Evolutionary conservation across 768 basidiomycete genomes (phyloP), one percentile per base, ranked within the genome.

Genomic region (Omphalotus guepiniiformis): DNA sequence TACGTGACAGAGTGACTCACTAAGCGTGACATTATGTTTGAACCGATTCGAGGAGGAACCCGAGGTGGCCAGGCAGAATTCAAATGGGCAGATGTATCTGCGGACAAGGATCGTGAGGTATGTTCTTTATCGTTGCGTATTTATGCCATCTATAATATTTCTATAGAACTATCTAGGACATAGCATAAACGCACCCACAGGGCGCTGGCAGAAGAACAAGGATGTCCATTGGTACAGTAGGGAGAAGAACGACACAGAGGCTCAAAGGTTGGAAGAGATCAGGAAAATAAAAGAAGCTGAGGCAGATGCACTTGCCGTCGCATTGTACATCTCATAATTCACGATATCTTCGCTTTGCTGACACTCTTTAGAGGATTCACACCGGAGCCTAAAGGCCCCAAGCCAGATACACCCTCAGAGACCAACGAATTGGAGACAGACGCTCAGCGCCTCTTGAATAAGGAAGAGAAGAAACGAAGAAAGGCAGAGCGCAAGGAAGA

Each of bases 121-220:
- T 42, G 68, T 55, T 37, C 34, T 27, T 28, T 23, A 27, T 21
- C 32, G 40, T 30, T 1, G 11, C 30, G 16, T 12, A 36, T 9
- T 16, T 15, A 3, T 18, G 13, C 19, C 11, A 32, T 9, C 46
- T 41, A 19, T 23, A 26, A 48, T 39, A n/a, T 49, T 39, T 37
- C 38, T 52, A 25, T 59, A 97, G 86, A 85, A 96, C 67, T 98
- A 98, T 64, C 81, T 98, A 2, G 94, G 94, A 4, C 91, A 95
- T 62, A 89, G 89, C 44, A 80, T 96, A 68, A 94, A 94, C 59
- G 94, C 94, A 2, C 94, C 94, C 0, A 90, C 90, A 1, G 94
- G 94, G 1, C 75, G 94, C 39, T 98, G 94, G 94, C 94, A 96
- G 68, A 94, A 94, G 69, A 92, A 93, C 71, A 93, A 94, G 63